These are phyloP conservation scores for Trichosanthes truncata DNA, from an alignment of 306 rosid genomes.

Conservation along the genomic window DNA sequence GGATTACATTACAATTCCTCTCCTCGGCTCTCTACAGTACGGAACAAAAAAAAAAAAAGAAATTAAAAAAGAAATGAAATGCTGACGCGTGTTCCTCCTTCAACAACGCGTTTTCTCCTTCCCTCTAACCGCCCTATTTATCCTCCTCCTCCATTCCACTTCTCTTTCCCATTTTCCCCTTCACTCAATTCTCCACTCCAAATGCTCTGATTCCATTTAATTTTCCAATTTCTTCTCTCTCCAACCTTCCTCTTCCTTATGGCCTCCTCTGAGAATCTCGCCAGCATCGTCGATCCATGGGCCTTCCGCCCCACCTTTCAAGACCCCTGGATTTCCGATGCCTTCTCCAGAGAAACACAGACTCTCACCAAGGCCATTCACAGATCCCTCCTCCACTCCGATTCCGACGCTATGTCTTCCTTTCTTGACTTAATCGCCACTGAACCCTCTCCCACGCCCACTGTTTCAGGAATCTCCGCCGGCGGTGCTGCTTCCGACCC, in stretches of 20 bases:
- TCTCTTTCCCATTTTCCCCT: neutral
- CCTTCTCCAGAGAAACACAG: slow-evolving; percentile 42
- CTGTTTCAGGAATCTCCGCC: slow-evolving; percentile 45
- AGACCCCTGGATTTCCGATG: slow-evolving; percentile 51
- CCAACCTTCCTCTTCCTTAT: neutral
- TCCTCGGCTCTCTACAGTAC: slow-evolving; percentile 11
- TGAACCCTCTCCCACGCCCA: slow-evolving; percentile 32
- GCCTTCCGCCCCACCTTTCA: slow-evolving; percentile 17
- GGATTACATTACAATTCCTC: too few relatives aligned
- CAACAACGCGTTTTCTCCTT: slow-evolving; percentile 65
- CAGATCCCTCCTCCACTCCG: slow-evolving; percentile 29
- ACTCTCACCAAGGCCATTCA: slow-evolving; percentile 52
- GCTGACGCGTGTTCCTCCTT: slow-evolving; percentile 56
- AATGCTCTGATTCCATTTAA: neutral
- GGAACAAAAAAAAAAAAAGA: slow-evolving; percentile 10
- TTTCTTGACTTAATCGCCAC: slow-evolving; percentile 4
- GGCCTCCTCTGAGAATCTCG: slow-evolving; percentile 49
- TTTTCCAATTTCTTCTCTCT: neutral
- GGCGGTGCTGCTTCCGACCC: slow-evolving; percentile 40
- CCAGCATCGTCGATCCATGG: slow-evolving; percentile 40
- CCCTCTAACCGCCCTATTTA: slow-evolving; percentile 48
- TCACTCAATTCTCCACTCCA: neutral
- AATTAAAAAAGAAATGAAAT: too few relatives aligned
- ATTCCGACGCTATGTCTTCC: slow-evolving; percentile 8
- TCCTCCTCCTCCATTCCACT: neutral